These are phyloP conservation scores for Penicillium oxalicum DNA, from an alignment of 2,329 filamentous ascomycete species.

Conservation along the genomic window DNA sequence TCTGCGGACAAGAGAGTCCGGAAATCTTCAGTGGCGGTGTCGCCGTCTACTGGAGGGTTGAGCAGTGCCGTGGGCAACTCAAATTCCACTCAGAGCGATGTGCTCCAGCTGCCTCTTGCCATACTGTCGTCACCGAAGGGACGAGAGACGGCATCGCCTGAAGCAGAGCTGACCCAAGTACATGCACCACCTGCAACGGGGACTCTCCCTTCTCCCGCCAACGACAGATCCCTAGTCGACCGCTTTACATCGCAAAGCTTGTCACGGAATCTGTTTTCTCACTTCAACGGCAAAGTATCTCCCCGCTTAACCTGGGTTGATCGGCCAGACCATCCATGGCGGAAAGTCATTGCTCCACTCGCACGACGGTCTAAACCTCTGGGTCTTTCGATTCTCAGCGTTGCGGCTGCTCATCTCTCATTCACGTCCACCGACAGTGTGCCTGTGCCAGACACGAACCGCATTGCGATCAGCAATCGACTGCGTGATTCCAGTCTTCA, in stretches of 20 bases:
- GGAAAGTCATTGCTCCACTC: constrained; percentile 18
- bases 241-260: constrained; percentile 12
- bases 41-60: not conserved
- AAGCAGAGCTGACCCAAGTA: not conserved
- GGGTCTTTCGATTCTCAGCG: constrained; percentile 10
- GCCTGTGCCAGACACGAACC: not conserved
- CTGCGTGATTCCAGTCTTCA: constrained; percentile 2
- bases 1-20: constrained; percentile 15
- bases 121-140: not conserved
- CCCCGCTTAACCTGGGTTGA: constrained; percentile 21
- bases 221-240: not conserved
- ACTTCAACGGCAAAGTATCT: constrained; percentile 17
- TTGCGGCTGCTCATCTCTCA: constrained; percentile 1
- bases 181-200: not conserved
- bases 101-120: too few relatives aligned
- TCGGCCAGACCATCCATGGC: constrained; percentile 18
- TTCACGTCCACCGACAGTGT: constrained; percentile 2
- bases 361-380: constrained; percentile 13
- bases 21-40: not conserved
- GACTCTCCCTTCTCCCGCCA: not conserved
- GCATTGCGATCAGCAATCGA: not conserved
- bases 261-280: constrained; percentile 13
- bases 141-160: not conserved
- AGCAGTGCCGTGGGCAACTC: not conserved
- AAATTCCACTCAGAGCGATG: too few relatives aligned